phyloP scores from a whole-genome alignment of 306 rosid genomes.

The Vigna hirtella region DNA sequence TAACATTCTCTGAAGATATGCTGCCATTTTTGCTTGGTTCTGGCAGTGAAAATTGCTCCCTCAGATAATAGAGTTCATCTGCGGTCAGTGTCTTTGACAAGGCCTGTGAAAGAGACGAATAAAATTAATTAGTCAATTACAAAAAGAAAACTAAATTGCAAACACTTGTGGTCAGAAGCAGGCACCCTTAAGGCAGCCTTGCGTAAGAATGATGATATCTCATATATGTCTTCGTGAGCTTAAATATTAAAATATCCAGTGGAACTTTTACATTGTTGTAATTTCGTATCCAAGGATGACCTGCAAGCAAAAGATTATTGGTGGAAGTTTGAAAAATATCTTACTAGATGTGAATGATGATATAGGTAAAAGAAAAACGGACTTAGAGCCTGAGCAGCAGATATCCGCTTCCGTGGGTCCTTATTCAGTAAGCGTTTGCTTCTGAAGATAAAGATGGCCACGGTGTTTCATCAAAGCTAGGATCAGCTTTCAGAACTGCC shows the following conservation, averaged over 20 bases:
- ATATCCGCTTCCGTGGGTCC: slow-evolving; percentile 92
- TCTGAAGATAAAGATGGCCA: slow-evolving; percentile 91
- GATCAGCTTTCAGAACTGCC: slow-evolving; percentile 95
- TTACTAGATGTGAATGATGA: slow-evolving; percentile 30
- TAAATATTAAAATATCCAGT: slow-evolving; percentile 83
- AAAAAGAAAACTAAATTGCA: background rate
- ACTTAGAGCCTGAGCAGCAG: slow-evolving; percentile 97
- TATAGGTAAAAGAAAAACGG: slow-evolving; percentile 48
- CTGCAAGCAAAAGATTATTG: slow-evolving; percentile 61
- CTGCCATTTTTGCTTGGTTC: slow-evolving; percentile 88
- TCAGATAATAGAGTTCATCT: slow-evolving; percentile 88
- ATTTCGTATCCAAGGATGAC: slow-evolving; percentile 95
- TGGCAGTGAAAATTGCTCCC: slow-evolving; percentile 81
- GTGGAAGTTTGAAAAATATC: slow-evolving; percentile 34
- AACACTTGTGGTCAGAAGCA: slow-evolving; percentile 20
- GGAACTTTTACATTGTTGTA: slow-evolving; percentile 75
- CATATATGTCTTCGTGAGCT: slow-evolving; percentile 83
- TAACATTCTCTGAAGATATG: slow-evolving; percentile 76
- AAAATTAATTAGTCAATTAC: slow-evolving; percentile 35
- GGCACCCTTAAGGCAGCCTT: slow-evolving; percentile 98
- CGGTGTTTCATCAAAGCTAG: slow-evolving; percentile 92
- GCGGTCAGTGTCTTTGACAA: slow-evolving; percentile 88
- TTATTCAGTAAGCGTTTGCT: slow-evolving; percentile 87
- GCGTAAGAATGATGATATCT: slow-evolving; percentile 89
- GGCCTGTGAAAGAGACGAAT: slow-evolving; percentile 65